A percentile compares a stretch with the other conserved stretches of the same genome.
Evolutionary conservation across 495 filamentous ascomycete species (phyloP).

Genomic region (Annulohypoxylon nitens): DNA sequence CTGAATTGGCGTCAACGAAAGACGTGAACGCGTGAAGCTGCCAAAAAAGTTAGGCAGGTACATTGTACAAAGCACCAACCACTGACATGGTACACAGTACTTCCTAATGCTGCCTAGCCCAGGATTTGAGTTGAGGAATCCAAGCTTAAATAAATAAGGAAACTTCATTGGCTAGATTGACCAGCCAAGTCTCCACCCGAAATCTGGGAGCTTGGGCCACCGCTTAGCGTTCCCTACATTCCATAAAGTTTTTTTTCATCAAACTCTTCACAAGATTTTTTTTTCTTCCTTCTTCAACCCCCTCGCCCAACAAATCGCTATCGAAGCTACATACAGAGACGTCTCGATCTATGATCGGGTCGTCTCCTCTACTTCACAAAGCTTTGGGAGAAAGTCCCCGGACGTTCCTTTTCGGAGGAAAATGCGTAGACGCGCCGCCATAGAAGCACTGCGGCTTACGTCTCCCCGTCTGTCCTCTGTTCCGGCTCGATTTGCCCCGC

Average conservation of each 20-base stretch:
- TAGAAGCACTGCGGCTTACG: constrained; percentile 87
- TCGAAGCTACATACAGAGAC: constrained; percentile 99
- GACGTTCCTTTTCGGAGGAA: constrained; percentile 79
- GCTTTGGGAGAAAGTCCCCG: constrained; percentile 99
- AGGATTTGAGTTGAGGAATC: neutral
- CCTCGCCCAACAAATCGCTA: constrained; percentile 99
- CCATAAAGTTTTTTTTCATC: constrained; percentile 8
- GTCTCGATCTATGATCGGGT: constrained; percentile 50
- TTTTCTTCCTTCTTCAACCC: constrained; percentile 67
- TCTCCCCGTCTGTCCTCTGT: constrained; percentile 72
- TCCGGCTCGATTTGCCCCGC: constrained; percentile 60
- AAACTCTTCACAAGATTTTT: neutral
- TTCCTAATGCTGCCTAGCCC: constrained; percentile 8
- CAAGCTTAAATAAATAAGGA: neutral
- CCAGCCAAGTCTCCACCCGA: neutral
- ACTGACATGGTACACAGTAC: neutral
- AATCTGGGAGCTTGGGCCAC: neutral
- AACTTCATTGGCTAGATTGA: neutral
- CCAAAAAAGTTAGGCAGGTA: neutral
- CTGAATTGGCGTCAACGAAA: neutral
- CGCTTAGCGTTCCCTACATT: neutral
- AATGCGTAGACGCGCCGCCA: constrained; percentile 98
- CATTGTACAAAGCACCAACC: neutral
- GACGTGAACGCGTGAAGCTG: neutral
- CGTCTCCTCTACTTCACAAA: constrained; percentile 57